These are phyloP conservation scores for Hibiscus syriacus DNA, from an alignment of 345 rosid species.

Conservation along the genomic window DNA sequence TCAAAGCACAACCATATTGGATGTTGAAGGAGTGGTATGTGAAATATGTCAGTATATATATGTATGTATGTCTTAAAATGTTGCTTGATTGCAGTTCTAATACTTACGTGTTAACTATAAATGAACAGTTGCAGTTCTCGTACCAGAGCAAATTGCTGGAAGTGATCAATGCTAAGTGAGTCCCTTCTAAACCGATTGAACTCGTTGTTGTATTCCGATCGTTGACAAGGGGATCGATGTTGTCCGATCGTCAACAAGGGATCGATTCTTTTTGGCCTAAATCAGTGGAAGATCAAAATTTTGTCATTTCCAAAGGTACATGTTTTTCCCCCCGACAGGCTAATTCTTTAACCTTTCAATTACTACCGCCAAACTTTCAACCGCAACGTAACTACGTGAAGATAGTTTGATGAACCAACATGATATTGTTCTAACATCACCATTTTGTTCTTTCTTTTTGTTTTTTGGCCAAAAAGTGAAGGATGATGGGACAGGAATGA, in stretches of 20 bases:
- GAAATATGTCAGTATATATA: not conserved
- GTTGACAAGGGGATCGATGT: not conserved
- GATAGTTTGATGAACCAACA: not conserved
- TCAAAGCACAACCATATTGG: constrained; percentile 89
- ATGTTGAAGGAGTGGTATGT: constrained; percentile 94
- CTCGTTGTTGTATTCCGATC: not conserved
- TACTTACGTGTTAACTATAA: not conserved
- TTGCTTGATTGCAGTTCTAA: not conserved
- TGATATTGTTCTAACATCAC: not conserved
- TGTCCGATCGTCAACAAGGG: too few species aligned
- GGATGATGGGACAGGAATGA: constrained; percentile 13
- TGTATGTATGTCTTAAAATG: not conserved
- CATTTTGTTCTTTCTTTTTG: not conserved
- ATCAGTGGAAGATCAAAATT: not conserved
- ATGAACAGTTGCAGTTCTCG: constrained; percentile 54
- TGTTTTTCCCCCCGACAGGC: not conserved
- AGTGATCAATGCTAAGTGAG: constrained; percentile 54
- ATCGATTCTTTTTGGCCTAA: not conserved
- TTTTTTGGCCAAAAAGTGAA: not conserved
- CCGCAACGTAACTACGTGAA: not conserved
- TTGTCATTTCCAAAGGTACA: not conserved
- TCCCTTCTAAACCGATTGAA: not conserved
- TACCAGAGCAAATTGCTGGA: constrained; percentile 64
- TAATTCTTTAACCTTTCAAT: not conserved
- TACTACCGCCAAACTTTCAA: not conserved